Conservation (phyloP, 1,284 basidiomycete species). For the Porodaedalea pini region DNA sequence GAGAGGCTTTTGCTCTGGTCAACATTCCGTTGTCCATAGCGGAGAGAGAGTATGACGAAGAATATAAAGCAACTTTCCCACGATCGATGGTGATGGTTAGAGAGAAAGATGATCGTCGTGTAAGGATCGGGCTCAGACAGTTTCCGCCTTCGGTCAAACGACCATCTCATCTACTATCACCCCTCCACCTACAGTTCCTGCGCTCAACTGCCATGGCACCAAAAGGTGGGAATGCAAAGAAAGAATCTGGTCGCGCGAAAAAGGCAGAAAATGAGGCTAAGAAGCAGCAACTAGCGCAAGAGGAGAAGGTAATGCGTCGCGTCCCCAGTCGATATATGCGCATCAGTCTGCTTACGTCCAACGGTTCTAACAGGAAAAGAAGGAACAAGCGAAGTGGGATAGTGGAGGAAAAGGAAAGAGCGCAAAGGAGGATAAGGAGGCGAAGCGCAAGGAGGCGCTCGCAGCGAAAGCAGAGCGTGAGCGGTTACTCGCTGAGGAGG, state of each 20-base stretch:
- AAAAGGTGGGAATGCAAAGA: constrained; percentile 85
- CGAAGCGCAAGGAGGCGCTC: constrained; percentile 69
- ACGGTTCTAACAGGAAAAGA: constrained; percentile 51
- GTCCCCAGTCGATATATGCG: constrained; percentile 1
- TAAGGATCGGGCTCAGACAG: neutral
- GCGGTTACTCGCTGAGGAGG: constrained; percentile 80
- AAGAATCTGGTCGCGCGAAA: constrained; percentile 82
- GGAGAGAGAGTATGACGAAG: too few species aligned
- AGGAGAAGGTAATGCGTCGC: constrained; percentile 48
- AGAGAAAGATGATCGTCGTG: neutral
- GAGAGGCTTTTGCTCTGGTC: too few species aligned
- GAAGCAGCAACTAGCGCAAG: constrained; percentile 59
- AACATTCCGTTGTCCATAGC: too few species aligned
- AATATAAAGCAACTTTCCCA: neutral
- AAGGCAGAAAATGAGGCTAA: constrained; percentile 91
- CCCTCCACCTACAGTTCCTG: neutral
- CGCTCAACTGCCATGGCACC: constrained; percentile 58
- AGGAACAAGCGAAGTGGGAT: constrained; percentile 79
- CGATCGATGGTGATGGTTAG: too few species aligned
- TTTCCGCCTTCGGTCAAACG: neutral
- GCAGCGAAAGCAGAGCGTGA: constrained; percentile 77
- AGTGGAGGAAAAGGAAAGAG: constrained; percentile 64
- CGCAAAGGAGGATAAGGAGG: constrained; percentile 71
- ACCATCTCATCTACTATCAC: neutral
- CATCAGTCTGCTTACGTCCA: constrained; percentile 9